A percentile compares a stretch with the other conserved stretches of the same genome.
Conservation (phyloP, 2,329 filamentous ascomycete species). For the Phialophora macrospora region DNA sequence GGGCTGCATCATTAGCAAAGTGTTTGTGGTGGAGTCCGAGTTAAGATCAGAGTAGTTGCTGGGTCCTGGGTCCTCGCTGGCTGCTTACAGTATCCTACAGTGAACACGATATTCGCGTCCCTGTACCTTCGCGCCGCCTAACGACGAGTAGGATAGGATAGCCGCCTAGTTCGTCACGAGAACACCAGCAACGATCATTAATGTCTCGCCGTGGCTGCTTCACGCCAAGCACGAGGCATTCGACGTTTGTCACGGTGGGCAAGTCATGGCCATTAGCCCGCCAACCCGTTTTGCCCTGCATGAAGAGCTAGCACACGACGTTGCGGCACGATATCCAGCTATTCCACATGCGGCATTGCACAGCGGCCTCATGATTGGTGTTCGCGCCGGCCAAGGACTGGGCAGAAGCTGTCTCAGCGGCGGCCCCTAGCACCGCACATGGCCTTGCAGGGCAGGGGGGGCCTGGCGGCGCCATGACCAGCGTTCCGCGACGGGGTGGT, state of each 20-base stretch:
- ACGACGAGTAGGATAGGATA: too few relatives aligned
- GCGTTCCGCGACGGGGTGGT: neutral
- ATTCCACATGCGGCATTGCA: neutral
- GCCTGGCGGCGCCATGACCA: too few relatives aligned
- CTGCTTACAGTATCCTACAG: too few relatives aligned
- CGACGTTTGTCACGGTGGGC: neutral
- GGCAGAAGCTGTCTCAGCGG: conserved; percentile 1
- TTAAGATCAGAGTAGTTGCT: too few relatives aligned
- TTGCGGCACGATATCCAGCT: neutral
- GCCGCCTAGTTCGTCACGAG: too few relatives aligned
- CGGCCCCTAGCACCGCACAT: neutral
- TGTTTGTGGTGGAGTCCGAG: too few relatives aligned
- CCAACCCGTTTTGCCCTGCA: neutral
- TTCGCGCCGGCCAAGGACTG: neutral
- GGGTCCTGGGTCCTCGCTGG: too few relatives aligned
- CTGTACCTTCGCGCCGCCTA: too few relatives aligned
- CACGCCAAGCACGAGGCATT: neutral
- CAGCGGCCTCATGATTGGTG: neutral
- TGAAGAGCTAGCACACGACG: neutral
- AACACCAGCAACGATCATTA: too few relatives aligned
- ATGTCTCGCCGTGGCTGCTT: neutral
- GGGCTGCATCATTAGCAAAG: too few relatives aligned
- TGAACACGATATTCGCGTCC: too few relatives aligned
- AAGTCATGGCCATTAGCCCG: too few relatives aligned
- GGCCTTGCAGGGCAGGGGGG: neutral